Evolutionary conservation across 2,329 filamentous ascomycete species (phyloP).

Genomic region (Exophiala sp.): DNA sequence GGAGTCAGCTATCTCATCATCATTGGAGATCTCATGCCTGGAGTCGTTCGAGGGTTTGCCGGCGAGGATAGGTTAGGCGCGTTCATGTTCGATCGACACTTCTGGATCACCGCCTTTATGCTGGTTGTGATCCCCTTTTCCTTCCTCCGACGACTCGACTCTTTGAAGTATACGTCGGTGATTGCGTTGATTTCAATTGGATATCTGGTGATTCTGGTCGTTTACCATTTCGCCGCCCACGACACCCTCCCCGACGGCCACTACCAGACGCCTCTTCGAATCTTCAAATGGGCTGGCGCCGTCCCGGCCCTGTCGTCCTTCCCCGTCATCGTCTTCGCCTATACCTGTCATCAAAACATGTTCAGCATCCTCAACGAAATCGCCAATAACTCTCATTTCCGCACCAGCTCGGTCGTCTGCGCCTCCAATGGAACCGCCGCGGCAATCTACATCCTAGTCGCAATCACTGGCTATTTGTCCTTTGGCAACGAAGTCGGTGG

Average conservation of each 20-base stretch:
- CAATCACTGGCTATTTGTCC: conserved; percentile 90
- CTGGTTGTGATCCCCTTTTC: conserved; percentile 80
- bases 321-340: conserved; percentile 97
- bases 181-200: conserved; percentile 87
- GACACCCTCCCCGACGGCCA: conserved; percentile 61
- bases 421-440: conserved; percentile 86
- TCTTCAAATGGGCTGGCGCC: conserved; percentile 72
- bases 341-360: conserved; percentile 99
- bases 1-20: conserved; percentile 97
- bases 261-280: conserved; percentile 62
- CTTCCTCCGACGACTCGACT: conserved; percentile 85
- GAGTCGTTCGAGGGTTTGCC: conserved; percentile 77
- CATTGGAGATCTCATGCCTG: conserved; percentile 96
- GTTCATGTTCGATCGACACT: conserved; percentile 82
- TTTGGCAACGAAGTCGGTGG: conserved; percentile 85
- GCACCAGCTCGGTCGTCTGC: conserved; percentile 70
- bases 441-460: conserved; percentile 79
- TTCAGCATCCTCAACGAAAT: conserved; percentile 98
- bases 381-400: conserved; percentile 69
- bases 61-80: conserved; percentile 56
- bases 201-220: conserved; percentile 85
- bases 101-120: conserved; percentile 99
- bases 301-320: conserved; percentile 76
- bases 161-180: conserved; percentile 93
- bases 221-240: conserved; percentile 78